These are phyloP conservation scores for Hanseniaspora mollemarum DNA, from an alignment of 805 yeast species.

Conservation along the genomic window DNA sequence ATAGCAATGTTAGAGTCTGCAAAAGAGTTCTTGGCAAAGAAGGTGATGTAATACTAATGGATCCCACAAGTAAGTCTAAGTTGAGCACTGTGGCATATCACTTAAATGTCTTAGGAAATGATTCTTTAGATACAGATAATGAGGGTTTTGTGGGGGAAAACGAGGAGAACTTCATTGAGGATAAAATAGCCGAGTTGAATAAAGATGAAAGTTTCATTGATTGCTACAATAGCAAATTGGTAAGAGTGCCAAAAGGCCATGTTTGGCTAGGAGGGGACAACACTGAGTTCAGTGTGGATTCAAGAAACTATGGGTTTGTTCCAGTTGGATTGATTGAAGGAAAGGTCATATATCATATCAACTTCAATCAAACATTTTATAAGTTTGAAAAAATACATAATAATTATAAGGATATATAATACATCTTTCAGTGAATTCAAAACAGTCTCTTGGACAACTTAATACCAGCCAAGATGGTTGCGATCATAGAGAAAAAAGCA, in stretches of 20 bases:
- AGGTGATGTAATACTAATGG: constrained; percentile 72
- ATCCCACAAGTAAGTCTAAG: constrained; percentile 54
- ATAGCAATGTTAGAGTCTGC: constrained; percentile 74
- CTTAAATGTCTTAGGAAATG: background rate
- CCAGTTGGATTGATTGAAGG: constrained; percentile 86
- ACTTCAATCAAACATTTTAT: constrained; percentile 40
- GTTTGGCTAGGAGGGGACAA: constrained; percentile 97
- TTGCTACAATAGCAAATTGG: constrained; percentile 35
- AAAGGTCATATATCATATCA: constrained; percentile 63
- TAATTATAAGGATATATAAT: constrained; percentile 5
- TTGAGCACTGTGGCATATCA: constrained; percentile 22
- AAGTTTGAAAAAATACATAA: constrained; percentile 25
- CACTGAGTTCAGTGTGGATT: constrained; percentile 72
- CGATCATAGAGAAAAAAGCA: constrained; percentile 33
- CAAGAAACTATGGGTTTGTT: constrained; percentile 77
- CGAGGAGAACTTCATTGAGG: constrained; percentile 18
- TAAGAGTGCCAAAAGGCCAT: constrained; percentile 84
- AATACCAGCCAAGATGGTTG: constrained; percentile 53
- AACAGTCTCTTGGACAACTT: constrained; percentile 43
- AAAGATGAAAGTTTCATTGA: constrained; percentile 19
- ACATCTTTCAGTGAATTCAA: constrained; percentile 16
- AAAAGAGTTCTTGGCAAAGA: constrained; percentile 94
- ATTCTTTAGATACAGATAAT: background rate
- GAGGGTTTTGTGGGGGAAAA: background rate
- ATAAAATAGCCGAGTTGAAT: constrained; percentile 16